A percentile compares a stretch with the other conserved stretches of the same genome.
Conservation (phyloP, 768 basidiomycete genomes). For the Strobilomyces dryophilus region DNA sequence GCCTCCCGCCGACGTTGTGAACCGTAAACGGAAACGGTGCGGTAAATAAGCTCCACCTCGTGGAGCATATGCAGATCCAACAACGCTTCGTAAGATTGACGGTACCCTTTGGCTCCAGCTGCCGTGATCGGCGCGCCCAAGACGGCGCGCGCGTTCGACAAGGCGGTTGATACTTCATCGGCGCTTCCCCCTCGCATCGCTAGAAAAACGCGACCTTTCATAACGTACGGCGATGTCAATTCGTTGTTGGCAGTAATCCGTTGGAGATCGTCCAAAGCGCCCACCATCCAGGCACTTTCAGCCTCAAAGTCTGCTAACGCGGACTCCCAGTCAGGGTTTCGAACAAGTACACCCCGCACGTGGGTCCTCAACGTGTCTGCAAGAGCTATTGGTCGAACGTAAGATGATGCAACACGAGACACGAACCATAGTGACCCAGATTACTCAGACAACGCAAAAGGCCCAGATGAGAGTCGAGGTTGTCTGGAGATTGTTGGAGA, state of each 20-base stretch:
- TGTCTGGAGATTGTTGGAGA: slow-evolving; percentile 86
- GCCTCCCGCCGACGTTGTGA: slow-evolving; percentile 37
- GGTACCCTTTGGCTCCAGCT: slow-evolving; percentile 77
- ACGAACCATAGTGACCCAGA: slow-evolving; percentile 92
- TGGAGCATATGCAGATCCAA: slow-evolving; percentile 82
- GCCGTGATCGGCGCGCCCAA: slow-evolving; percentile 81
- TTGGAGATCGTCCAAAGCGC: slow-evolving; percentile 85
- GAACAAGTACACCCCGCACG: slow-evolving; percentile 83
- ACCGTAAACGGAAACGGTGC: slow-evolving; percentile 37
- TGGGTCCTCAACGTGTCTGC: slow-evolving; percentile 95
- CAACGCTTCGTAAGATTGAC: slow-evolving; percentile 81
- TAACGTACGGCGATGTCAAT: slow-evolving; percentile 55
- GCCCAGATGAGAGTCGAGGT: slow-evolving; percentile 85
- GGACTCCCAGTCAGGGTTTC: slow-evolving; percentile 79
- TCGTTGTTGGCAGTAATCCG: slow-evolving; percentile 48
- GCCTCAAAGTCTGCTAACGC: slow-evolving; percentile 79
- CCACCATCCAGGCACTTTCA: slow-evolving; percentile 95
- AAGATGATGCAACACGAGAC: neutral
- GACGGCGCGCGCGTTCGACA: slow-evolving; percentile 62
- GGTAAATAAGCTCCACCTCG: slow-evolving; percentile 72
- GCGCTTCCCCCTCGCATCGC: slow-evolving; percentile 63
- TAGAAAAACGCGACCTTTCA: slow-evolving; percentile 76
- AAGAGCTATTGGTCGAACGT: neutral
- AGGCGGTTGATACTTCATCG: slow-evolving; percentile 41
- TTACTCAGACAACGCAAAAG: slow-evolving; percentile 88